Conservation (phyloP, 768 basidiomycete genomes). For the Mycena epipterygia region DNA sequence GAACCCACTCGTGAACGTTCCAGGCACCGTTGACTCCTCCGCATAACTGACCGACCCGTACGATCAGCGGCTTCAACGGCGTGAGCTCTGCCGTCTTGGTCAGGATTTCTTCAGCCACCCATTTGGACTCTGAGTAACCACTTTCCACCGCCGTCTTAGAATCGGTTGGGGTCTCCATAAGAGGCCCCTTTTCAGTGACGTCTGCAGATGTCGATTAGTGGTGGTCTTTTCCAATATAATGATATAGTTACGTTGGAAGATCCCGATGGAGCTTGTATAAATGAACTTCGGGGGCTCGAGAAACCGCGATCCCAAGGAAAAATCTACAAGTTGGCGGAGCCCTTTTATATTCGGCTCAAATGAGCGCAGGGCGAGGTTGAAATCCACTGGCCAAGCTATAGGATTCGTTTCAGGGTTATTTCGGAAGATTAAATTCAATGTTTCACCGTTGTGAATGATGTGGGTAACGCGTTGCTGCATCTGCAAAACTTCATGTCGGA, state of each 20-base stretch:
- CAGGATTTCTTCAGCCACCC: slow-evolving; percentile 54
- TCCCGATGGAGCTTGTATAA: slow-evolving; percentile 48
- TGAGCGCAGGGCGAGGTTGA: slow-evolving; percentile 46
- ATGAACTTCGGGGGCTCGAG: slow-evolving; percentile 44
- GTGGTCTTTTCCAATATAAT: neutral
- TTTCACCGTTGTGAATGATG: slow-evolving; percentile 51
- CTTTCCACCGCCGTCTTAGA: slow-evolving; percentile 45
- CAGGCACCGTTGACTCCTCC: slow-evolving; percentile 56
- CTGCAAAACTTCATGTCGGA: too few relatives aligned
- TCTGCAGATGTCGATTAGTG: neutral
- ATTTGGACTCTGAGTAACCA: slow-evolving; percentile 58
- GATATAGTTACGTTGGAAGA: slow-evolving; percentile 42
- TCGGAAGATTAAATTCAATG: neutral
- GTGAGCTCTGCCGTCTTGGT: slow-evolving; percentile 44
- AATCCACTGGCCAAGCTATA: slow-evolving; percentile 54
- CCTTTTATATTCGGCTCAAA: slow-evolving; percentile 48
- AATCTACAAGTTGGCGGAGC: slow-evolving; percentile 48
- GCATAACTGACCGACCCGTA: slow-evolving; percentile 59
- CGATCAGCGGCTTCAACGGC: slow-evolving; percentile 46
- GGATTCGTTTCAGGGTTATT: neutral
- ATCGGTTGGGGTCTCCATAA: slow-evolving; percentile 43
- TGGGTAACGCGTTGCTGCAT: slow-evolving; percentile 37
- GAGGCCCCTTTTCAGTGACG: slow-evolving; percentile 34
- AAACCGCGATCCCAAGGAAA: slow-evolving; percentile 46
- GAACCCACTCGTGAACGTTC: slow-evolving; percentile 61